Evolutionary conservation across 2,329 filamentous ascomycete species (phyloP).

Genomic region (Talaromyces rugulosus): DNA sequence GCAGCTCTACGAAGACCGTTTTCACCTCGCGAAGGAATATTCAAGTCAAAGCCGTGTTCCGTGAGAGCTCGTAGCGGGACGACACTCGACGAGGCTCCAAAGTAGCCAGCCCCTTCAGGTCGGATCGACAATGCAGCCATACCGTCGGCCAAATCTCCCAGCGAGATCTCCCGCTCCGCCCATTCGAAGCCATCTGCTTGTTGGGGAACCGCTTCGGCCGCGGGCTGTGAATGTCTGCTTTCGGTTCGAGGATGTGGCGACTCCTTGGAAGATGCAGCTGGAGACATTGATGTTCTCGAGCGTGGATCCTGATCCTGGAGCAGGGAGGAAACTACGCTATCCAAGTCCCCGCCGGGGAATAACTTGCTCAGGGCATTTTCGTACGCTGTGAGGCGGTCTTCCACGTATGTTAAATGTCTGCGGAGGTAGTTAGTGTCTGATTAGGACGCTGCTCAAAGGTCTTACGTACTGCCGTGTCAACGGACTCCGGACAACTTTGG

Average conservation of each 20-base stretch:
- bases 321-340: constrained; percentile 35
- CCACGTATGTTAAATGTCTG: constrained; percentile 38
- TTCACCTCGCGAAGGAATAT: constrained; percentile 27
- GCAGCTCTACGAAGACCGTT: constrained; percentile 23
- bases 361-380: constrained; percentile 35
- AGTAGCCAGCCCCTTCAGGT: constrained; percentile 37
- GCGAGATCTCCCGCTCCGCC: constrained; percentile 36
- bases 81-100: constrained; percentile 37
- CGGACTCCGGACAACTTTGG: constrained; percentile 38
- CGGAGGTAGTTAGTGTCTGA: background rate
- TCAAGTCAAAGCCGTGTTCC: constrained; percentile 37
- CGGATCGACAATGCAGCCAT: constrained; percentile 39
- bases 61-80: constrained; percentile 35
- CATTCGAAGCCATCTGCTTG: constrained; percentile 52
- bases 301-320: constrained; percentile 31
- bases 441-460: background rate
- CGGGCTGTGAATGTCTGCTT: constrained; percentile 30
- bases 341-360: constrained; percentile 37
- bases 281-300: constrained; percentile 27
- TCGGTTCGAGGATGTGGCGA: constrained; percentile 33
- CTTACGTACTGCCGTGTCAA: constrained; percentile 37
- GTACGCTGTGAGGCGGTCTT: constrained; percentile 36
- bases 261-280: constrained; percentile 35
- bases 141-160: constrained; percentile 36
- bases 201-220: constrained; percentile 42